Base-by-base conservation (phyloP, 306 rosid species). In the Sicyos baderoa region DNA sequence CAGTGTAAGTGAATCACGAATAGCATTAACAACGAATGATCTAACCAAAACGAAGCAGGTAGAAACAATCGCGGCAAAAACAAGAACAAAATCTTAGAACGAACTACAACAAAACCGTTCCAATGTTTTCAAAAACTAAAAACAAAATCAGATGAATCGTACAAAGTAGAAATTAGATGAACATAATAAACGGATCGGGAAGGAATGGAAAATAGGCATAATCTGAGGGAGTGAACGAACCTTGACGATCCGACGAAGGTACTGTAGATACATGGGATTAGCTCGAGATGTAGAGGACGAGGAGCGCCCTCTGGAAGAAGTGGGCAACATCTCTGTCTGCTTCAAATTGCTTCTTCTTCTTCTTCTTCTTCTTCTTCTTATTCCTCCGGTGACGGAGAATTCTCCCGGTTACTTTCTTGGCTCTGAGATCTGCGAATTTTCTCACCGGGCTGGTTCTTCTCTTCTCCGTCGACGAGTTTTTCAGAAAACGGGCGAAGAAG, bases 161-260 rank as follows among this genome's bases (percentile, higher is more conserved):
- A 18, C 3, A 42, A 67, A 32, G 50, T 7, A 49, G 22, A 15
- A 52, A 47, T 54, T 18, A 0, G 72, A 64, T 44, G 12, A 63
- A 13, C 9, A 14, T 1, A 56, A 14, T 16, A 72, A 72, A 57
- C 86, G 82, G 95, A 93, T 90, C 97, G 75, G 16, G 11, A 6
- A 45, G 70, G 57, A 57, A 63, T 21, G 16, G 55, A 73, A 15
- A 32, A 58, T 2, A 29, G 16, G 19, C 0, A 53, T 21, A 59
- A 54, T 50, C 74, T 0, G n/a, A 71, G 74, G 44, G 77, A 60
- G 67, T 69, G 65, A 71, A 49, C 40, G 82, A 68, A 94, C 99
- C 99, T 94, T 94, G 87, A 94, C 83, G 57, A 94, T 90, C 68
- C 97, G 79, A 13, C 99, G 91, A 74, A 94, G 88, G 76, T 94